Evolutionary conservation across 2,329 filamentous ascomycete genomes (phyloP).

Genomic region (Pseudogymnoascus sp.): DNA sequence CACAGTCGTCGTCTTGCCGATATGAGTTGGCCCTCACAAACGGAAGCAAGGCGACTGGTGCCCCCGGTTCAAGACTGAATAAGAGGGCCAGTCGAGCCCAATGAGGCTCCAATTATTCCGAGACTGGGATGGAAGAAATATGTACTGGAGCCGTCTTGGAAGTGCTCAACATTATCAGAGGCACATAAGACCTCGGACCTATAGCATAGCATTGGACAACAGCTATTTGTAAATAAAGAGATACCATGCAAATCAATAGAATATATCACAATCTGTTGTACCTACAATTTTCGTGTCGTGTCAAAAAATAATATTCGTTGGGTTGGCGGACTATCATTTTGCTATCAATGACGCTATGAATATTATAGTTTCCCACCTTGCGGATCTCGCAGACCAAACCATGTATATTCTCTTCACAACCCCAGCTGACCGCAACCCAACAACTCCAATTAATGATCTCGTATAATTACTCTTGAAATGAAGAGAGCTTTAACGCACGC

Average conservation of each 20-base stretch:
- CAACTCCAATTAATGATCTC: background rate
- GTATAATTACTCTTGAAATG: background rate
- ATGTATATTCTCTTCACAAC: background rate
- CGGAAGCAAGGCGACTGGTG: background rate
- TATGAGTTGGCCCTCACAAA: background rate
- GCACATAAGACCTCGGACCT: background rate
- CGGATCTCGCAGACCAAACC: background rate
- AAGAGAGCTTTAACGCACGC: background rate
- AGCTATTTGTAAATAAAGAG: background rate
- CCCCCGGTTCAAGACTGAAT: background rate
- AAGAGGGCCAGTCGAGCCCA: background rate
- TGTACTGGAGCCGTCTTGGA: background rate
- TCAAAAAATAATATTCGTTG: too few relatives aligned
- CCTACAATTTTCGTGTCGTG: background rate
- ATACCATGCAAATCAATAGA: slow-evolving; percentile 1
- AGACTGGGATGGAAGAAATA: background rate
- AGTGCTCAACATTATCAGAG: background rate
- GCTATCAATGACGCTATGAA: background rate
- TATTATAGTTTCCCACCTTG: background rate
- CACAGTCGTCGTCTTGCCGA: background rate
- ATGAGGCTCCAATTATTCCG: background rate
- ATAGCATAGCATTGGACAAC: background rate
- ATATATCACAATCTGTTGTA: background rate
- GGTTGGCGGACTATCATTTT: background rate
- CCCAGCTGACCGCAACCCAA: background rate